phyloP scores from a whole-genome alignment of 495 filamentous ascomycete genomes.

The Rusavskia elegans region DNA sequence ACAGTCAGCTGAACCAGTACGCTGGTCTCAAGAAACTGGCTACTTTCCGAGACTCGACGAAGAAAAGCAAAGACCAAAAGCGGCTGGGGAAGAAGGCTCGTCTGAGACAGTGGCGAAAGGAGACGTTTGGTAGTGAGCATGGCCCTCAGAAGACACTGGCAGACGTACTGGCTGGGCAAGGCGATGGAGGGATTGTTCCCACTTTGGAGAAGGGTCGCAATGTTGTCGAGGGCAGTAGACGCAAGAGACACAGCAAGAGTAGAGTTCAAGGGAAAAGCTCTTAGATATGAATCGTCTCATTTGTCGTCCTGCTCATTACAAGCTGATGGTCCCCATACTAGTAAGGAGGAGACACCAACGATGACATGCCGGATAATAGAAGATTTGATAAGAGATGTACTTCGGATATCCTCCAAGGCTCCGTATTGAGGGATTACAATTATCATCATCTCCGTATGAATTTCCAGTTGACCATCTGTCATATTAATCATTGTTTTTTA shows the following conservation, averaged over 20 bases:
- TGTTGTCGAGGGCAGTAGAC: background rate
- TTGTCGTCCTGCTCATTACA: background rate
- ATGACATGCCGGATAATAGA: no score
- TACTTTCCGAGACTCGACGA: slow-evolving; percentile 68
- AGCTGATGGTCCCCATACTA: no score
- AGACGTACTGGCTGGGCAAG: slow-evolving; percentile 5
- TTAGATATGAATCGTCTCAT: background rate
- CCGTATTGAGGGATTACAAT: no score
- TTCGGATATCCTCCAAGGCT: no score
- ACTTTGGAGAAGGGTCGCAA: background rate
- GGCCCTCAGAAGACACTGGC: slow-evolving; percentile 28
- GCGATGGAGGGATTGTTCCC: background rate
- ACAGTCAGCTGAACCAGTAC: slow-evolving; percentile 75
- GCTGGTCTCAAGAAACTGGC: slow-evolving; percentile 91
- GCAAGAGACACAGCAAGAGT: background rate
- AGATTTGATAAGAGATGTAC: no score
- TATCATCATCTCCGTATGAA: no score
- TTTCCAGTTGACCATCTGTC: no score
- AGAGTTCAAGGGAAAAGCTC: background rate
- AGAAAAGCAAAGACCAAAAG: slow-evolving; percentile 79
- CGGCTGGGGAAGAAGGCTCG: slow-evolving; percentile 80
- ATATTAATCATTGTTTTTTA: no score
- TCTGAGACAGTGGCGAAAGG: slow-evolving; percentile 77
- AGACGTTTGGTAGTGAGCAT: slow-evolving; percentile 63
- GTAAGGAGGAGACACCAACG: no score